Evolutionary conservation across 768 basidiomycete genomes (phyloP), one percentile per base, ranked within the genome.

Genomic region (Macrolepiota albuminosa): DNA sequence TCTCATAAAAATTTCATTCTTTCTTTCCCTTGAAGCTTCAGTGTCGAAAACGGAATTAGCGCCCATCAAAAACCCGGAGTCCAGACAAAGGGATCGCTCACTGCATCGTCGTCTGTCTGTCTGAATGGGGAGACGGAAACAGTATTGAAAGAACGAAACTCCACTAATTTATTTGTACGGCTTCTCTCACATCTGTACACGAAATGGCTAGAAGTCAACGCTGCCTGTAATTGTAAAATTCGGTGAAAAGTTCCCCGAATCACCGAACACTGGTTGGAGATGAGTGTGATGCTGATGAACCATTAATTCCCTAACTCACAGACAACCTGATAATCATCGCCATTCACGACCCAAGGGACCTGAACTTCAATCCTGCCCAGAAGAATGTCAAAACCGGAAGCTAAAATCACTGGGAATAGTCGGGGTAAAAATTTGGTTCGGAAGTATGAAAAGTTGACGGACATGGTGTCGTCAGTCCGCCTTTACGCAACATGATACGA

Each of bases 211-310:
- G 13, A 31, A 2, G 9, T 57, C 48, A 9, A 50, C 14, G 6
- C 37, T 49, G 21, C 57, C 48, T 49, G 36, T 49, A 14, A 57
- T 51, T 0, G 57, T 57, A 33, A 57, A 57, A 6, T 29, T 31
- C 37, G 69, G 68, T 2, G 73, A 74, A 43, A 70, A 70, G 62
- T 82, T 74, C 18, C 80, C 81, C 48, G 80, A 81, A 67, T 81
- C 81, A 13, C 81, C 81, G 43, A 82, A 74, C 52, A 83, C 81
- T 83, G 54, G 43, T 11, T 48, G 24, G 18, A 37, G 11, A 48
- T 39, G 3, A 40, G 34, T 13, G 14, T 18, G 1, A 50, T 16
- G 7, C 18, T 5, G n/a, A 29, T 48, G 18, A 7, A 4, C 29
- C 7, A 42, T 49, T 14, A 18, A 26, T 40, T 31, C 29, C 29